Base-by-base conservation (phyloP, 106 monocot genomes). In the Iris macrosiphon region DNA sequence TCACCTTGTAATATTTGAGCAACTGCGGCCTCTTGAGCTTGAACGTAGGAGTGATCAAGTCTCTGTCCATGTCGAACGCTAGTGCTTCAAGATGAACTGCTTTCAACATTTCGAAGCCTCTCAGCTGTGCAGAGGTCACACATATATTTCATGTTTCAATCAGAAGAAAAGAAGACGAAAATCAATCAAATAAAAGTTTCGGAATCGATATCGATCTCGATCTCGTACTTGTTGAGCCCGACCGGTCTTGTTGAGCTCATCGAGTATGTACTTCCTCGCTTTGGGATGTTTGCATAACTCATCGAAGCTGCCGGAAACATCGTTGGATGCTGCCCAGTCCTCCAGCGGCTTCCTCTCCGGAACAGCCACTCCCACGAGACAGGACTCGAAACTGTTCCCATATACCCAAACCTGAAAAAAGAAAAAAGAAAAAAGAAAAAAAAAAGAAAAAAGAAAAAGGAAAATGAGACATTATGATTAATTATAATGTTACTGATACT, bases 311-410 rank as follows among this genome's bases (percentile, higher is more conserved):
- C 76, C 82, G 25, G 52, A 45, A 27, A 35, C 52, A 7, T 77
- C 51, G 24, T 72, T 64, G 3, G 52, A 34, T 47, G 70, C 68
- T 40, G 95, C 95, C 95, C 95, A 95, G 30, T 79, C 72, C 66
- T 96, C 86, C 16, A 96, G 55, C 18, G 72, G 31, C 33, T 86
- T 77, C 72, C 50, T 85, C 39, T 96, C 90, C 25, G 96, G 96
- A 41, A 96, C 64, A 14, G 55, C 96, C 15, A 90, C 83, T 23
- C 74, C 79, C 35, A 96, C 89, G 6, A 96, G 67, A 63, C 80
- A 96, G 7, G 96, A 80, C 57, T 96, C 96, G 39, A 89, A 90
- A 37, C 96, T 96, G 40, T 86, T 90, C 56, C 96, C 96, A 56
- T 96, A 90, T 8, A 87, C 80, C 96, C 89, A 96, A 30, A 96